Evolutionary conservation across 768 basidiomycete species (phyloP).

Genomic region (Strobilomyces confusus): DNA sequence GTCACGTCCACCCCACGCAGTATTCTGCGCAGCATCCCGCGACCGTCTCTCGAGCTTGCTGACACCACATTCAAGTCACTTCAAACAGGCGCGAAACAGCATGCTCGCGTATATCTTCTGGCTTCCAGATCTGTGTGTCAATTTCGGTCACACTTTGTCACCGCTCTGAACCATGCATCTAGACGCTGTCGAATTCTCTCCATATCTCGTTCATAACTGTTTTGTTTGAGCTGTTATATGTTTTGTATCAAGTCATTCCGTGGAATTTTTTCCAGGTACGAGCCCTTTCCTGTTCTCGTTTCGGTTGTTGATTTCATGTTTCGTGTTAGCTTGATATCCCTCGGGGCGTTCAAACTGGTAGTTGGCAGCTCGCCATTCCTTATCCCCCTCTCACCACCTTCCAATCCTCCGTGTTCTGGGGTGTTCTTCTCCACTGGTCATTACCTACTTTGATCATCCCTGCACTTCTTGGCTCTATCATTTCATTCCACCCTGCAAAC

Average conservation of each 20-base stretch:
- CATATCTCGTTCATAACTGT: slow-evolving; percentile 58
- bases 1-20: slow-evolving; percentile 28
- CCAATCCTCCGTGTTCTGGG: slow-evolving; percentile 47
- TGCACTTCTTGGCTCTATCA: slow-evolving; percentile 48
- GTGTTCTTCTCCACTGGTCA: slow-evolving; percentile 57
- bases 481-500: slow-evolving; percentile 56
- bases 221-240: slow-evolving; percentile 49
- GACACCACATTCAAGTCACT: slow-evolving; percentile 20
- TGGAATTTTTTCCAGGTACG: slow-evolving; percentile 47
- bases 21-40: slow-evolving; percentile 22
- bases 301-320: slow-evolving; percentile 1
- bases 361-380: slow-evolving; percentile 29
- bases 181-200: slow-evolving; percentile 63
- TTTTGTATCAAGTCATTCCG: slow-evolving; percentile 50
- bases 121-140: slow-evolving; percentile 28
- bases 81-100: slow-evolving; percentile 16
- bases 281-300: neutral
- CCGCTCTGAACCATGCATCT: slow-evolving; percentile 1
- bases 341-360: slow-evolving; percentile 2
- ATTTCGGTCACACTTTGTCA: neutral
- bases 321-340: slow-evolving; percentile 15
- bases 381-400: slow-evolving; percentile 49
- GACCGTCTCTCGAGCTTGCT: slow-evolving; percentile 19
- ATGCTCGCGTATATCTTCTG: slow-evolving; percentile 17
- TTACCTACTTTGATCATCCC: slow-evolving; percentile 62